Evolutionary conservation across 495 filamentous ascomycete species (phyloP), one percentile per base, ranked within the genome.

Genomic region (Trypethelium eluteriae): DNA sequence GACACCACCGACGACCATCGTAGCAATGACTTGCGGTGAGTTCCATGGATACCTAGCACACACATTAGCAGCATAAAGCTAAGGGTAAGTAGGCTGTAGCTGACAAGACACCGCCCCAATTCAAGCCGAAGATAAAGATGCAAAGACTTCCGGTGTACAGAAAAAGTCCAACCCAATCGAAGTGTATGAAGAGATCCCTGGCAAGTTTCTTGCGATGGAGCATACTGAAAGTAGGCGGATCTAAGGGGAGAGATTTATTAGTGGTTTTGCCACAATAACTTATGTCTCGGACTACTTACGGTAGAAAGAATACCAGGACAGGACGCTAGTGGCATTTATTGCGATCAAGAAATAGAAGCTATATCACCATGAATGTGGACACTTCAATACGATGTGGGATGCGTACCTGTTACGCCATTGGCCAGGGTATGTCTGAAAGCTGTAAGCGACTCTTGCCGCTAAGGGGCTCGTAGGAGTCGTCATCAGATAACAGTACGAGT

Each of bases 101-200:
- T 59, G 32, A 59, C 3, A 70, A 7, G 10, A 49, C 56, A 57
- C 72, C 71, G 32, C 75, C 74, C 67, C 68, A 71, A 64, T 71
- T 68, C 41, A 85, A 74, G 38, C 81, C 82, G 36, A 82, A 73
- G 5, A 82, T 71, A 38, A 84, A 72, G 38, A 83, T 71, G 38
- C 78, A 70, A 2, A 82, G 69, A 18, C 81, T 80, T 38, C 71
- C 74, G 32, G 76, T 75, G 69, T 76, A 83, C 4, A 81, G 68
- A 46, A 77, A 63, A 62, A 79, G 69, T 1, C 78, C 79, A 62
- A 78, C 63, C 68, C 77, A 83, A 69, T 84, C 81, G 7, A 84
- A 68, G 38, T 39, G 35, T 38, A 64, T 11, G 50, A 68, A 57
- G 11, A 64, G 50, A 6, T 64, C 62, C 62, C 47, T 64, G 62